Evolutionary conservation across 257 asterid genomes (phyloP).

Genomic region (Solanum infundibuliforme): DNA sequence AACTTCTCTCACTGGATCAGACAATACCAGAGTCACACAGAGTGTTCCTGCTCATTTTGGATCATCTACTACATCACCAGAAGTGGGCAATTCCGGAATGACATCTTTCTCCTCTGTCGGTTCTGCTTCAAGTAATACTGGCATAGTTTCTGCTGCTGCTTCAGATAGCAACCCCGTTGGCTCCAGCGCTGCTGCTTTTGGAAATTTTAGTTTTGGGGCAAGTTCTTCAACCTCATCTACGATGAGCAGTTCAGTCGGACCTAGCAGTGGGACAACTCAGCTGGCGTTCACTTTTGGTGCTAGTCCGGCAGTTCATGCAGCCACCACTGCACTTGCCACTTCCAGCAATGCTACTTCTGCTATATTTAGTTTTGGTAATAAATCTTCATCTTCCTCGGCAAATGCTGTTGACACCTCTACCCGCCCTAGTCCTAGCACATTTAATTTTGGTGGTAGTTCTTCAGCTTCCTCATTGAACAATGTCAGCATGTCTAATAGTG

Average conservation of each 20-base stretch:
- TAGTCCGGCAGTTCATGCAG: constrained; percentile 29
- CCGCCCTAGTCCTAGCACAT: constrained; percentile 21
- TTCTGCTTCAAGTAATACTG: neutral
- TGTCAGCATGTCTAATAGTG: neutral
- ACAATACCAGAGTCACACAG: neutral
- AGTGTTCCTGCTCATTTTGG: constrained; percentile 17
- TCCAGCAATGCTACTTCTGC: constrained; percentile 21
- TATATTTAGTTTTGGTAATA: constrained; percentile 23
- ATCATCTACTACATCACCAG: constrained; percentile 23
- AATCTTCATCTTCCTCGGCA: constrained; percentile 13
- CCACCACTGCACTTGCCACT: constrained; percentile 19
- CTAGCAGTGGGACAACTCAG: neutral
- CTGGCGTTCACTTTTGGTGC: constrained; percentile 15
- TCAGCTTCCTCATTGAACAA: neutral
- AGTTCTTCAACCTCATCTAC: neutral
- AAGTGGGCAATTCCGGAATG: neutral
- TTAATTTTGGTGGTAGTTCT: constrained; percentile 25
- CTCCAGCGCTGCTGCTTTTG: neutral
- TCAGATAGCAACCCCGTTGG: constrained; percentile 1
- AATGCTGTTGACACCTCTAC: constrained; percentile 21
- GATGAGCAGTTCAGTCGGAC: neutral
- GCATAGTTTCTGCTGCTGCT: neutral
- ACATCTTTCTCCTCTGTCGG: neutral
- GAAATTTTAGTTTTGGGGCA: neutral
- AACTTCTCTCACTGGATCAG: constrained; percentile 11